Evolutionary conservation across 2,329 filamentous ascomycete genomes (phyloP), one percentile per base, ranked within the genome.

Genomic region (Pseudogymnoascus sp.): DNA sequence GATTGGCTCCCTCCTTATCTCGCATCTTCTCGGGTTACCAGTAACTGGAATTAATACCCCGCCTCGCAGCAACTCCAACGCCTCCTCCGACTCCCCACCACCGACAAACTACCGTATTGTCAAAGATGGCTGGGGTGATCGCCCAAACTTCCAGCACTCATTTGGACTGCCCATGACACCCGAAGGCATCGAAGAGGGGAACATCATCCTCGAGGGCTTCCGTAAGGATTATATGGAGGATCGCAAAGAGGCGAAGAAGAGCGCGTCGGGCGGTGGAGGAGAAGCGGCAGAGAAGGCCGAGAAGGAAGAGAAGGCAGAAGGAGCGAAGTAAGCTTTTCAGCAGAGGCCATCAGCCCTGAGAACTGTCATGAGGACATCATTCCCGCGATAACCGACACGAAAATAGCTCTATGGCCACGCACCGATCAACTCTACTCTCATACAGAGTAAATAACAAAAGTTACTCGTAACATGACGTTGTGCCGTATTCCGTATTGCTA

Each of bases 101-200:
- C 44, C 23, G 25, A 28, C 23, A 23, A 53, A 28, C 23, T 11
- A 16, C 5, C 7, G 25, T 23, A 53, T 62, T 4, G 11, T 35
- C 60, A 62, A 62, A 18, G 60, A 62, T 47, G 21, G 37, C 14
- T 62, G 60, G 37, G 60, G 60, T 12, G 5, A 7, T 21, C 40
- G 60, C 31, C 5, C 38, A 31, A n/a, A 47, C 4, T 62, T 62
- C 23, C 60, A 62, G 60, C 8, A 3, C 21, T 53, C 60, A 16
- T 50, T 23, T n/a, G 60, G 60, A 53, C 23, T 53, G n/a, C 3
- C 23, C n/a, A 62, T 62, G 60, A 35, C 42, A n/a, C 40, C 60
- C 8, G 40, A 53, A 16, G 31, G 4, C 18, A 21, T 62, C 2
- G 60, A 62, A 35, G 40, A 33, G 47, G 60, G 60, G 12, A 53